Percentiles rank a stretch among this genome's conserved stretches.
Evolutionary conservation across 2,329 filamentous ascomycete genomes (phyloP).

Genomic region (Cladorrhinum sp.): DNA sequence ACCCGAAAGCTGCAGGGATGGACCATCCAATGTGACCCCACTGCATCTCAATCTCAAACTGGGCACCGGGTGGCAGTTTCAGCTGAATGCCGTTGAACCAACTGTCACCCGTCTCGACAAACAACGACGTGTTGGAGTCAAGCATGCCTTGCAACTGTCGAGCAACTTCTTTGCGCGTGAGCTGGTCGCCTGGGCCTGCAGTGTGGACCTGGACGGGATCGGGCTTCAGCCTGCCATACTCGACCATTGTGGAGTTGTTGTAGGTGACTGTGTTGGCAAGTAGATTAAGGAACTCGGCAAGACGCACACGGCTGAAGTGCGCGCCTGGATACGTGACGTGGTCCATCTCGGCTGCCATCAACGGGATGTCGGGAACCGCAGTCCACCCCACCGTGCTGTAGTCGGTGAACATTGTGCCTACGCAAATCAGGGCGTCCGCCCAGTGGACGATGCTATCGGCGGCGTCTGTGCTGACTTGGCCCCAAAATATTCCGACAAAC

Average conservation of each 20-base stretch:
- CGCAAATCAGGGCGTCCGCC: constrained; percentile 30
- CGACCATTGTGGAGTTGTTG: constrained; percentile 29
- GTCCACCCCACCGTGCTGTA: constrained; percentile 32
- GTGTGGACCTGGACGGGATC: constrained; percentile 17
- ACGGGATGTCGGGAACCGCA: constrained; percentile 28
- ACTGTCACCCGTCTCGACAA: constrained; percentile 30
- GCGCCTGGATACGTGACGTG: constrained; percentile 29
- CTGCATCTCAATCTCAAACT: constrained; percentile 33
- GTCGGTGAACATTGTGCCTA: constrained; percentile 29
- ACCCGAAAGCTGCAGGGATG: constrained; percentile 29
- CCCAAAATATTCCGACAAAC: constrained; percentile 30
- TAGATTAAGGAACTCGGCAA: constrained; percentile 27
- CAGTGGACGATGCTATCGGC: constrained; percentile 30
- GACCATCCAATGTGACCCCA: constrained; percentile 33
- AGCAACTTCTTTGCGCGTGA: constrained; percentile 29
- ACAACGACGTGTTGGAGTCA: constrained; percentile 23
- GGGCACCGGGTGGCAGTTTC: constrained; percentile 25
- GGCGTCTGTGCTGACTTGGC: constrained; percentile 28
- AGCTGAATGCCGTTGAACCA: constrained; percentile 32
- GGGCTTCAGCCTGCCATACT: constrained; percentile 28
- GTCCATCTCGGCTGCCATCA: constrained; percentile 29
- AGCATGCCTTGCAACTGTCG: constrained; percentile 28
- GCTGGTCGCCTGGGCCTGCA: constrained; percentile 12
- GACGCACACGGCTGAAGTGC: constrained; percentile 29
- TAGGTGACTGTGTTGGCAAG: constrained; percentile 23